Conservation (phyloP, 306 rosid species). For the Trifolium dubium region DNA sequence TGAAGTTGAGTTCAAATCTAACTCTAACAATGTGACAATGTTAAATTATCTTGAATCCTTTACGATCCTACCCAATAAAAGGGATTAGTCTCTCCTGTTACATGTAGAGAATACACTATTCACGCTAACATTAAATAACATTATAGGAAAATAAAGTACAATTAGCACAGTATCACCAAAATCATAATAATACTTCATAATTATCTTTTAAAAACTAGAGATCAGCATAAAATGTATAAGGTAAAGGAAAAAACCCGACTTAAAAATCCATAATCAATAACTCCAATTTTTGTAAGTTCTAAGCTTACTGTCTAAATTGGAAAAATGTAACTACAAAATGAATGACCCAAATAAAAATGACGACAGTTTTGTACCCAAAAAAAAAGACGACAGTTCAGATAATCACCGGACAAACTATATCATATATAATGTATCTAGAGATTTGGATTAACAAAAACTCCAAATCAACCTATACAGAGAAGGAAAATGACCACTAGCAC, state of each 20-base stretch:
- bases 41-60: too few species aligned
- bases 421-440: constrained; percentile 44
- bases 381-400: constrained; percentile 14
- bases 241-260: constrained; percentile 3
- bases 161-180: too few species aligned
- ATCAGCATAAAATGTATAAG: background rate
- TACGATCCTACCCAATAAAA: too few species aligned
- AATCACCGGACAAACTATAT: constrained; percentile 33
- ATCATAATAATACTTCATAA: background rate
- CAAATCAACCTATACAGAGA: constrained; percentile 53
- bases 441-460: constrained; percentile 63
- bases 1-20: too few species aligned
- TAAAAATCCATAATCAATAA: constrained; percentile 23
- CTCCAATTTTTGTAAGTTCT: constrained; percentile 16
- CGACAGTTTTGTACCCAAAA: background rate
- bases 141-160: too few species aligned
- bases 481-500: constrained; percentile 51
- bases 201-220: constrained; percentile 9
- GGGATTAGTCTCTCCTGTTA: too few species aligned
- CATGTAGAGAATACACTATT: too few species aligned
- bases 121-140: too few species aligned
- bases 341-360: constrained; percentile 18
- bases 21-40: too few species aligned
- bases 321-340: constrained; percentile 34
- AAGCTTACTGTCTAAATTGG: constrained; percentile 28